A percentile compares a stretch with the other conserved stretches of the same genome.
Evolutionary conservation across 225 moss, liverwort and hornwort genomes (phyloP).

Genomic region (Thuidium tamariscinum): DNA sequence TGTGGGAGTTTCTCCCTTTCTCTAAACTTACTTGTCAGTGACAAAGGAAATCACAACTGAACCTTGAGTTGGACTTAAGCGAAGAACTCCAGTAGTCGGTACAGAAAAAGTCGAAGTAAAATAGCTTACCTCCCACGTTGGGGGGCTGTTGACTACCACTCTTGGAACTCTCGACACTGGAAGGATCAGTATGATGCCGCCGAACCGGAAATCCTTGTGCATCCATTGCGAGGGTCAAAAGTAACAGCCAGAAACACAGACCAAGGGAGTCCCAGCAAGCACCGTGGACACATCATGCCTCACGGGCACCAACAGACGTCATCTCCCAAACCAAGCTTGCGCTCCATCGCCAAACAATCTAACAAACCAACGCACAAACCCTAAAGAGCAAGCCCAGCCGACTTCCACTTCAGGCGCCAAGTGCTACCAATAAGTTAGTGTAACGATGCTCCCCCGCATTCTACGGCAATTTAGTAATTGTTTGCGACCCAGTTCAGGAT

Average conservation of each 20-base stretch:
- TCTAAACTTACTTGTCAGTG: not conserved
- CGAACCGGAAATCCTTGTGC: rapidly evolving
- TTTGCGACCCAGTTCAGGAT: not conserved
- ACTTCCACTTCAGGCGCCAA: not conserved
- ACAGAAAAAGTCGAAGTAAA: not conserved
- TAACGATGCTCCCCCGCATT: not conserved
- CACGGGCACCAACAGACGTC: not conserved
- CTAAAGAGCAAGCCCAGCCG: not conserved
- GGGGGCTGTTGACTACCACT: not conserved
- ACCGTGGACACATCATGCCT: not conserved
- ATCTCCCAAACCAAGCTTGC: not conserved
- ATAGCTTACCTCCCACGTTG: not conserved
- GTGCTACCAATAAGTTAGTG: not conserved
- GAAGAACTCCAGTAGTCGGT: not conserved
- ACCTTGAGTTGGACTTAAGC: not conserved
- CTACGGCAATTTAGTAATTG: not conserved
- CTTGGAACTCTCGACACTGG: rapidly evolving
- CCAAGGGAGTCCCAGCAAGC: not conserved
- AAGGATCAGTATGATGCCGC: not conserved
- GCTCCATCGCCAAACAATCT: not conserved
- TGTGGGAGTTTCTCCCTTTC: not conserved
- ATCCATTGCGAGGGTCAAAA: not conserved
- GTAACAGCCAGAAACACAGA: not conserved
- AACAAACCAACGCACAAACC: not conserved
- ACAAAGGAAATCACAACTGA: not conserved